A percentile compares a stretch with the other conserved stretches of the same genome.
These are phyloP conservation scores for Cubamyces sp. DNA, from an alignment of 768 basidiomycete genomes.

Conservation along the genomic window DNA sequence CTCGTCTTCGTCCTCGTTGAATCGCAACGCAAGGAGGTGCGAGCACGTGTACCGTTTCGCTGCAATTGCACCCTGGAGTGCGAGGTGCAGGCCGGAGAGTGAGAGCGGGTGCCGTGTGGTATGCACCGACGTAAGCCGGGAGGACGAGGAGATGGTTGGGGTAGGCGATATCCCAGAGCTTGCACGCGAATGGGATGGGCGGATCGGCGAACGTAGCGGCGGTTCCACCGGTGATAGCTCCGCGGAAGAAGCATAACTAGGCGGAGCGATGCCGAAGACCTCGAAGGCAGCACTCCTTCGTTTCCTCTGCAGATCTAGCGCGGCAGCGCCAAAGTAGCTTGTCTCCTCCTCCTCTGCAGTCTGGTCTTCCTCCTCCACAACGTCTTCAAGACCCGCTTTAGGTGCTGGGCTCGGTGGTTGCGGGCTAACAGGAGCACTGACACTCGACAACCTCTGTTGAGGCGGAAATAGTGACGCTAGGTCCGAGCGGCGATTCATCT, in stretches of 20 bases:
- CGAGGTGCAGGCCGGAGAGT: conserved; percentile 59
- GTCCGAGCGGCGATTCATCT: conserved; percentile 60
- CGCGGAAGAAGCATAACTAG: conserved; percentile 27
- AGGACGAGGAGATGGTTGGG: conserved; percentile 40
- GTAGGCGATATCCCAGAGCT: conserved; percentile 12
- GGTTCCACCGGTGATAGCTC: conserved; percentile 5
- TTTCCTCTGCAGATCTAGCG: conserved; percentile 61
- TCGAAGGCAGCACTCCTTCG: conserved; percentile 55
- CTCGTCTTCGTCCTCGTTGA: conserved; percentile 67
- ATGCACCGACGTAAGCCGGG: conserved; percentile 67
- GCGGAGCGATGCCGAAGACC: conserved; percentile 45
- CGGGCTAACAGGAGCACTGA: conserved; percentile 48
- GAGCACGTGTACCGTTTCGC: conserved; percentile 80
- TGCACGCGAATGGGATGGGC: conserved; percentile 10
- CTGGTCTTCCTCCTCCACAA: conserved; percentile 45
- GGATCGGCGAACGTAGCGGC: conserved; percentile 21
- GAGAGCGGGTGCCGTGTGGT: conserved; percentile 68
- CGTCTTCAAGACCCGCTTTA: conserved; percentile 36
- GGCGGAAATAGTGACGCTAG: conserved; percentile 50
- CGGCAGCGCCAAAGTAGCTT: conserved; percentile 61
- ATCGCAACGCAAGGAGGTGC: conserved; percentile 79
- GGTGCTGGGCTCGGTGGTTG: conserved; percentile 14
- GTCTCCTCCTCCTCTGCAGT: conserved; percentile 25
- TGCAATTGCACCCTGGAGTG: conserved; percentile 67
- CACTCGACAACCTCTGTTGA: conserved; percentile 30